Evolutionary conservation across 1,284 basidiomycete species (phyloP), one percentile per base, ranked within the genome.

Genomic region (Earliella scabrosa): DNA sequence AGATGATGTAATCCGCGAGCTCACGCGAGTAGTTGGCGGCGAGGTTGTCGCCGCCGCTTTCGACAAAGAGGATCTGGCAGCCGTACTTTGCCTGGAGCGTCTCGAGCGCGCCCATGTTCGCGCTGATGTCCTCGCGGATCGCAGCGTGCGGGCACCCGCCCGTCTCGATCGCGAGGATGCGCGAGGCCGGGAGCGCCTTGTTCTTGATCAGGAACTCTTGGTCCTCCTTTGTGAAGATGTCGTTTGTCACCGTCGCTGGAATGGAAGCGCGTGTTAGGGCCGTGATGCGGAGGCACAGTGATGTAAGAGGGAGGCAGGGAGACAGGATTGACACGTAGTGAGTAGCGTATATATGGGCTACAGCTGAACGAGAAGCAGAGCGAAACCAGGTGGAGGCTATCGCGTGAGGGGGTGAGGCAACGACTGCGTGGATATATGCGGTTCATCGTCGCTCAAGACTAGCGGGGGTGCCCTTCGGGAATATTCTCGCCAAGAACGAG

Each of bases 211-310:
- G 79, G 73, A 99, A 99, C 71, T 99, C 96, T 72, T 97, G 95
- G 71, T 99, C 97, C 73, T 99, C 97, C 23, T 89, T 83, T 36
- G 97, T 99, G 75, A 98, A 97, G 69, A 98, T 98, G 74, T 98
- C 95, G 74, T 98, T 98, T 9, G 95, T 97, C 16, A 96, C 92
- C 2, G 93, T 93, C 29, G 92, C 94, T 97, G 59, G 10, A 45
- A 7, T 14, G 23, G 16, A 13, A 6, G n/a, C 45, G 27, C 14
- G 50, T 14, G 26, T 20, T 13, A 38, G 18, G n/a, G 34, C 8
- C n/a, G n/a, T n/a, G n/a, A n/a, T n/a, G n/a, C n/a, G n/a, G n/a
- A n/a, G n/a, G n/a, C n/a, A n/a, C n/a, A n/a, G n/a, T n/a, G n/a
- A n/a, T n/a, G n/a, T n/a, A n/a, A n/a, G n/a, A n/a, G n/a, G n/a